Evolutionary conservation across 306 rosid species (phyloP), one percentile per base, ranked within the genome.

Genomic region (Coriaria nepalensis): DNA sequence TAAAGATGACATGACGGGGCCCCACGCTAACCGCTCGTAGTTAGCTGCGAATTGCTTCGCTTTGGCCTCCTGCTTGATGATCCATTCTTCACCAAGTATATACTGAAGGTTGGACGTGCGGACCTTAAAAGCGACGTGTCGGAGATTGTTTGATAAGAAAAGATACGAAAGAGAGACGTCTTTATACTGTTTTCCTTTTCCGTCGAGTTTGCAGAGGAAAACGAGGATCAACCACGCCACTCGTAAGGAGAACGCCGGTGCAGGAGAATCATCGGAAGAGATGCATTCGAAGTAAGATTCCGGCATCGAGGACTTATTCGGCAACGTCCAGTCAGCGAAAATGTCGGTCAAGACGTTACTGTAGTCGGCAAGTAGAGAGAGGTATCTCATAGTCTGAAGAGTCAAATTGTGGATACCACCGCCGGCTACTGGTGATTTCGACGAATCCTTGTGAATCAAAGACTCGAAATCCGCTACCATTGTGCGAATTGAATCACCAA

Each of bases 111-210:
- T 88, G 12, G 96, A 76, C 2, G 50, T 48, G 0, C 72, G 73
- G 5, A 71, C 86, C 41, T 88, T 88, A 4, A 6, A 63, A 64
- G 84, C 80, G 56, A 84, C 73, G 73, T 81, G 79, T 32, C 78
- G 86, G 44, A 88, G 82, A 65, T 88, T 88, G 60, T 88, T 88
- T 9, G 95, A 83, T 2, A 88, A 77, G 65, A 88, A 88, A 11
- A 88, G 54, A 59, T 88, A 88, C 2, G 93, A 71, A 2, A 74
- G 76, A 0, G 96, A 82, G 35, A 76, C 76, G 68, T 83, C 83
- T 10, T 74, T 78, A 77, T 76, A 76, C 9, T 67, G 70, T 46
- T 66, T 63, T 0, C 83, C 76, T 51, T 72, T 80, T 1, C 63
- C 73, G 65, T 83, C 96, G 35, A 88, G 83, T 40, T 83, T 83